Conservation (phyloP, 305 asterid species). For the Solanum hybrid region DNA sequence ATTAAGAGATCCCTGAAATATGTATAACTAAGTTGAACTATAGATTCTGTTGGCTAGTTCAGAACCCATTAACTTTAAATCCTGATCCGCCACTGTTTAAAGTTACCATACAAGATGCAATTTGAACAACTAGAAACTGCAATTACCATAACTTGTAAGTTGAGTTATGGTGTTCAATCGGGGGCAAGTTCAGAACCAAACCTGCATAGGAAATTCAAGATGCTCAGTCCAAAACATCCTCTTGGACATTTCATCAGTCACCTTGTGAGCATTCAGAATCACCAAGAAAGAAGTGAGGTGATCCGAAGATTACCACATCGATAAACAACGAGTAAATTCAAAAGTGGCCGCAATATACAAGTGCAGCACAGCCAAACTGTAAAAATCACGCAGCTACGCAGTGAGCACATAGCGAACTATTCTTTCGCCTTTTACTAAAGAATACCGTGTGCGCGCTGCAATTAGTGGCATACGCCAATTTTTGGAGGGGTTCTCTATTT, state of each 20-base stretch:
- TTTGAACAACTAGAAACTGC: neutral
- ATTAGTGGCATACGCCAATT: neutral
- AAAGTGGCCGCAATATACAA: neutral
- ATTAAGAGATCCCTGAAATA: too few relatives aligned
- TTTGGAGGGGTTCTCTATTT: neutral
- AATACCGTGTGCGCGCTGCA: neutral
- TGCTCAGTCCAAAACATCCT: neutral
- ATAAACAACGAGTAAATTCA: neutral
- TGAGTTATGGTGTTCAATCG: too few relatives aligned
- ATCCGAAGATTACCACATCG: neutral
- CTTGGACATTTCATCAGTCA: constrained; percentile 31
- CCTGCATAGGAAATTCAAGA: neutral
- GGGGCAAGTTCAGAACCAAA: neutral
- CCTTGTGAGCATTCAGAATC: neutral
- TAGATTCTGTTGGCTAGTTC: neutral
- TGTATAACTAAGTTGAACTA: too few relatives aligned
- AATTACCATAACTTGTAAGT: neutral
- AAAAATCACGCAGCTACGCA: neutral
- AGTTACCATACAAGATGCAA: neutral
- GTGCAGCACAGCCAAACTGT: fast-evolving
- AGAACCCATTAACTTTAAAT: neutral
- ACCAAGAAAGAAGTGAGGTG: too few relatives aligned
- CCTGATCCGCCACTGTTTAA: neutral
- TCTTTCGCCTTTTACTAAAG: neutral
- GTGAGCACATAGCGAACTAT: neutral